Percentiles rank a stretch among this genome's conserved stretches.
phyloP scores from a whole-genome alignment of 1,284 basidiomycete species.

The Ganoderma sp. region DNA sequence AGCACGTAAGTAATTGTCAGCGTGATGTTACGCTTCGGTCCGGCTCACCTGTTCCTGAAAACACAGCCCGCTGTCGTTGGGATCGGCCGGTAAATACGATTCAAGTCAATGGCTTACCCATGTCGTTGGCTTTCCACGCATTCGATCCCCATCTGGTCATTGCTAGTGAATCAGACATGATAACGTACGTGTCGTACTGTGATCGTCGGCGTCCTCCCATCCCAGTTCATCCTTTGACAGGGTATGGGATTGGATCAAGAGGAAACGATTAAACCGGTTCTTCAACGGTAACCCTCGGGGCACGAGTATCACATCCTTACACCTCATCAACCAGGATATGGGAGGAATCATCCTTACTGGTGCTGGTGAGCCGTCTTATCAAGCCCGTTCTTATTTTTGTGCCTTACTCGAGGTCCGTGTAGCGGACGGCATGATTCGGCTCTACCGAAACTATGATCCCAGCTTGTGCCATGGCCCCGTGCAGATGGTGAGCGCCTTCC shows the following conservation, averaged over 20 bases:
- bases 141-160: conserved; percentile 91
- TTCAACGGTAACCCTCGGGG: conserved; percentile 87
- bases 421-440: conserved; percentile 92
- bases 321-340: conserved; percentile 96
- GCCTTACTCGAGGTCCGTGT: background rate
- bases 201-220: background rate
- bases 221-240: conserved; percentile 46
- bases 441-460: conserved; percentile 91
- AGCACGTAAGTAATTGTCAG: conserved; percentile 63
- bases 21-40: background rate
- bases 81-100: conserved; percentile 81
- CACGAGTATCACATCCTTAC: conserved; percentile 87
- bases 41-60: conserved; percentile 13
- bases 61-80: conserved; percentile 68
- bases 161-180: conserved; percentile 85
- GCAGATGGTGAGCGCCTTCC: conserved; percentile 93
- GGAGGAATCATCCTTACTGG: conserved; percentile 90
- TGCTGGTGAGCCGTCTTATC: conserved; percentile 62
- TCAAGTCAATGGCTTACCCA: conserved; percentile 71
- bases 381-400: background rate
- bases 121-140: conserved; percentile 88
- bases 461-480: conserved; percentile 66
- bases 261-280: conserved; percentile 81
- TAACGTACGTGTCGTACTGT: conserved; percentile 65
- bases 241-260: conserved; percentile 94